These are phyloP conservation scores for Vigna radiata DNA, from an alignment of 306 rosid genomes.

Conservation along the genomic window DNA sequence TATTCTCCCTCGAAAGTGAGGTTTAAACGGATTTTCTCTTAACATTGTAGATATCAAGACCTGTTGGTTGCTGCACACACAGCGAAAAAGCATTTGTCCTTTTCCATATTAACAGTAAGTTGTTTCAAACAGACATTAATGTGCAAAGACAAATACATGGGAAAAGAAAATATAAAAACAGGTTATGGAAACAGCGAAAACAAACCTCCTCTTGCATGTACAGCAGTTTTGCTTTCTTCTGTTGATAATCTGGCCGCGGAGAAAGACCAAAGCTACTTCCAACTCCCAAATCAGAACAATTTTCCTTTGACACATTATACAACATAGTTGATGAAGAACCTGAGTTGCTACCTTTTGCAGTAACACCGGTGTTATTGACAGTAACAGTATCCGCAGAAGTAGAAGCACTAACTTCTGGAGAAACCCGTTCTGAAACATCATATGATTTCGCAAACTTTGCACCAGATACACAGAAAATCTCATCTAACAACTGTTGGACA, in stretches of 20 bases:
- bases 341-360: constrained; percentile 46
- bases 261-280: constrained; percentile 60
- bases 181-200: constrained; percentile 23
- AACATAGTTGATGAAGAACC: constrained; percentile 64
- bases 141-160: not conserved
- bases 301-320: constrained; percentile 54
- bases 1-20: not conserved
- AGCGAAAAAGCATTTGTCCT: constrained; percentile 32
- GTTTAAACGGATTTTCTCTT: not conserved
- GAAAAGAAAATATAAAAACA: constrained; percentile 13
- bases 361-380: constrained; percentile 50
- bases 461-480: constrained; percentile 52
- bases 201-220: constrained; percentile 93
- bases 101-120: constrained; percentile 29
- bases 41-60: constrained; percentile 17
- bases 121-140: constrained; percentile 39
- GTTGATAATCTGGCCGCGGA: constrained; percentile 64
- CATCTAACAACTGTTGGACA: constrained; percentile 76
- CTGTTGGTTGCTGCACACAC: constrained; percentile 12
- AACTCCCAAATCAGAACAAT: constrained; percentile 52
- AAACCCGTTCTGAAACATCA: constrained; percentile 53
- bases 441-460: constrained; percentile 33
- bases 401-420: constrained; percentile 49
- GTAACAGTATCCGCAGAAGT: constrained; percentile 45
- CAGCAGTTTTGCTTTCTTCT: constrained; percentile 81